Percentiles rank a stretch among this genome's conserved stretches.
Evolutionary conservation across 1,284 basidiomycete species (phyloP).

Genomic region (Agaricales sp.): DNA sequence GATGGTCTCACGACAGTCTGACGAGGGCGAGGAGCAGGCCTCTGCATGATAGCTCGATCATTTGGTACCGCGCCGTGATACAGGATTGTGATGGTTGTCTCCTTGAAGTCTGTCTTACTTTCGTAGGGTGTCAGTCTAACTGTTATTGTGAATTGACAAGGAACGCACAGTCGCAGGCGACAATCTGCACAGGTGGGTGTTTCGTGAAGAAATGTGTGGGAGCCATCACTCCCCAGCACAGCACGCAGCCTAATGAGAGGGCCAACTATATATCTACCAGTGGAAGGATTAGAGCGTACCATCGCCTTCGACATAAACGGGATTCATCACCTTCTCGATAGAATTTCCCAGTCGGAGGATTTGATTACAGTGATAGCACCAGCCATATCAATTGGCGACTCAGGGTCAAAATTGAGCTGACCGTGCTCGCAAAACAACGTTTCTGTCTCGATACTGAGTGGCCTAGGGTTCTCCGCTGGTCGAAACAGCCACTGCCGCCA

Average conservation of each 20-base stretch:
- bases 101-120: slow-evolving; percentile 40
- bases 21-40: slow-evolving; percentile 10
- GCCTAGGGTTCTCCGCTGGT: slow-evolving; percentile 45
- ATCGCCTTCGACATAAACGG: slow-evolving; percentile 6
- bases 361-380: slow-evolving; percentile 43
- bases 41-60: slow-evolving; percentile 9
- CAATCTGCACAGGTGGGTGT: slow-evolving; percentile 51
- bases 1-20: slow-evolving; percentile 11
- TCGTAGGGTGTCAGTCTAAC: slow-evolving; percentile 10
- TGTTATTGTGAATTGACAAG: slow-evolving; percentile 2
- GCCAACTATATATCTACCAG: slow-evolving; percentile 52
- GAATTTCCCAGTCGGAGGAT: slow-evolving; percentile 49
- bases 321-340: slow-evolving; percentile 43
- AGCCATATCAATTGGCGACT: slow-evolving; percentile 43
- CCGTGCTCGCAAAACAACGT: slow-evolving; percentile 59
- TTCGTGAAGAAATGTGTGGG: slow-evolving; percentile 32
- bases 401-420: slow-evolving; percentile 56
- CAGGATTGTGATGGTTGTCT: slow-evolving; percentile 41
- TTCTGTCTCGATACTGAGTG: slow-evolving; percentile 50
- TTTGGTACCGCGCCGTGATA: slow-evolving; percentile 19
- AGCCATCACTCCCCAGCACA: slow-evolving; percentile 20
- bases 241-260: slow-evolving; percentile 47
- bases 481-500: slow-evolving; percentile 63
- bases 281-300: slow-evolving; percentile 11
- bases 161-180: slow-evolving; percentile 43